A percentile compares a stretch with the other conserved stretches of the same genome.
phyloP scores from a whole-genome alignment of 306 rosid species.

The Echinosophora koreensis region DNA sequence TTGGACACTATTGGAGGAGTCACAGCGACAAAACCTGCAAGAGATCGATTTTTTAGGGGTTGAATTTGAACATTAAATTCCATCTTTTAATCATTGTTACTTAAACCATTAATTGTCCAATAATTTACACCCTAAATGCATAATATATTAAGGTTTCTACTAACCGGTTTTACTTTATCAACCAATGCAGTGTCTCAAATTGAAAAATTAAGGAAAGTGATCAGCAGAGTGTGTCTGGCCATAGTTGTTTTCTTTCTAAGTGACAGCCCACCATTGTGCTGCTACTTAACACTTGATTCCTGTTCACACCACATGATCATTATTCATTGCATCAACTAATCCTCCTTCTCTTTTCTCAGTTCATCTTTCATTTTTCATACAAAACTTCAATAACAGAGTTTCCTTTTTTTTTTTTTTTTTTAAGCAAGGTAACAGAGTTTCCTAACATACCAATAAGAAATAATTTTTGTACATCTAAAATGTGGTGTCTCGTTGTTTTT shows the following conservation, averaged over 20 bases:
- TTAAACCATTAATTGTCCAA: constrained; percentile 40
- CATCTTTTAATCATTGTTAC: constrained; percentile 47
- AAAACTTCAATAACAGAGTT: background rate
- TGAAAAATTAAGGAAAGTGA: constrained; percentile 43
- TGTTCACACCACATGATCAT: constrained; percentile 52
- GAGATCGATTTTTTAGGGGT: constrained; percentile 60
- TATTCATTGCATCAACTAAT: constrained; percentile 60
- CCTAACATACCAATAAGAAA: too few species aligned
- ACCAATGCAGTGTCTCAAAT: constrained; percentile 10
- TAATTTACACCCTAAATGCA: constrained; percentile 20
- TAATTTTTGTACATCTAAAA: too few species aligned
- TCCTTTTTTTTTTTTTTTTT: too few species aligned
- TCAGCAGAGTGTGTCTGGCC: constrained; percentile 45
- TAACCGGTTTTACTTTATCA: constrained; percentile 39
- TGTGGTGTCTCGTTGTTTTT: too few species aligned
- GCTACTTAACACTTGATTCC: constrained; percentile 48
- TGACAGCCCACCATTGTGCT: constrained; percentile 58
- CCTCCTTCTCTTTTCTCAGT: constrained; percentile 24
- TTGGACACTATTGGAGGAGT: constrained; percentile 64
- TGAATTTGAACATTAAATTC: constrained; percentile 47
- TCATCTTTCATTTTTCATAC: constrained; percentile 37
- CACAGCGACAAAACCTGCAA: constrained; percentile 68
- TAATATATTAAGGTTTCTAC: constrained; percentile 2
- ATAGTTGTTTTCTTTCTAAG: constrained; percentile 53
- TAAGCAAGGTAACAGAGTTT: too few species aligned